Evolutionary conservation across 352 stramenopile species (phyloP).

Genomic region (Pythium aristosporum): DNA sequence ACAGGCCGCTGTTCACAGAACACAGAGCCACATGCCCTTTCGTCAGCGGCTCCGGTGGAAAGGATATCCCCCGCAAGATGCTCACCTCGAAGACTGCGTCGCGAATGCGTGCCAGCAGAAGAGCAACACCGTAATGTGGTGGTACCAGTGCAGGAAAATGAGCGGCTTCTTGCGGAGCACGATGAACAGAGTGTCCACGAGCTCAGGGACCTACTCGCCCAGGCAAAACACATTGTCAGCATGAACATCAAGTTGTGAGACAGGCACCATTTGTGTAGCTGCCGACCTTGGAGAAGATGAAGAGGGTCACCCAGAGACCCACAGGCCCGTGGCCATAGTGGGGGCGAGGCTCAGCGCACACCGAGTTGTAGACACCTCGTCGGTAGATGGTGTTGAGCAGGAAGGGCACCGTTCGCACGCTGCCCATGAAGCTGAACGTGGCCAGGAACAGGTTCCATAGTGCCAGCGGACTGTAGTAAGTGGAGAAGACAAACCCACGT

Average conservation of each 20-base stretch:
- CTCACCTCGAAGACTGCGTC: slow-evolving; percentile 81
- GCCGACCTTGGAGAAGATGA: slow-evolving; percentile 87
- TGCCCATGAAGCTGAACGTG: slow-evolving; percentile 81
- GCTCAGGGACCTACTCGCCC: slow-evolving; percentile 71
- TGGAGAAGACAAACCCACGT: not conserved
- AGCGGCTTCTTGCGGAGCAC: slow-evolving; percentile 96
- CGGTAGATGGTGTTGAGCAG: slow-evolving; percentile 80
- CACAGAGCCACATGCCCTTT: no score
- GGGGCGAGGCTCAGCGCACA: slow-evolving; percentile 65
- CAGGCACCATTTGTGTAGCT: not conserved
- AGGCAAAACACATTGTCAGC: slow-evolving; percentile 15
- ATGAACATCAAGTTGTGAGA: not conserved
- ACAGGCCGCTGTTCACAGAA: slow-evolving; percentile 73
- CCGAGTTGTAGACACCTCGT: slow-evolving; percentile 79
- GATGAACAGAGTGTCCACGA: slow-evolving; percentile 97
- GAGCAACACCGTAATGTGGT: slow-evolving; percentile 97
- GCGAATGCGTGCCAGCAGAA: slow-evolving; percentile 98
- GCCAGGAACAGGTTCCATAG: slow-evolving; percentile 81
- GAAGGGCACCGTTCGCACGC: slow-evolving; percentile 72
- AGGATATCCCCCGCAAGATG: not conserved
- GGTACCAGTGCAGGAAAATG: slow-evolving; percentile 99
- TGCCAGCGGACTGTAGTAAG: slow-evolving; percentile 44
- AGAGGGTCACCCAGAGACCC: slow-evolving; percentile 78
- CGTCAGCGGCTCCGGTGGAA: not conserved
- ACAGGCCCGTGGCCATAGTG: slow-evolving; percentile 72